Evolutionary conservation across 2,329 filamentous ascomycete genomes (phyloP).

Genomic region (Zalaria obscura): DNA sequence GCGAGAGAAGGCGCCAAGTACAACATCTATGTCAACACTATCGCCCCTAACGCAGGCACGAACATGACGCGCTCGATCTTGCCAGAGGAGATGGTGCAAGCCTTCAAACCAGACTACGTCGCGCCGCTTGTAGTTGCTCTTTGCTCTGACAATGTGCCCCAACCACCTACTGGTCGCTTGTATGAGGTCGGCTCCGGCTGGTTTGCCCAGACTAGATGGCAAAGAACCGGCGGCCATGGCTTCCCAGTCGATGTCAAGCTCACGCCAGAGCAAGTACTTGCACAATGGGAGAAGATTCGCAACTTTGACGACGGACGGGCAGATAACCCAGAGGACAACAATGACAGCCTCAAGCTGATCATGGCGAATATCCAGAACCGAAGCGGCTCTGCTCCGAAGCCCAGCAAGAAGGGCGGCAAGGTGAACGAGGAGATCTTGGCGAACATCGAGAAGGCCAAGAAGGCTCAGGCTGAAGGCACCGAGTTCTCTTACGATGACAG

Average conservation of each 20-base stretch:
- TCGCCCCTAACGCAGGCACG: constrained; percentile 93
- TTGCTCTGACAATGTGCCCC: constrained; percentile 72
- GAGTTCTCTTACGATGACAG: constrained; percentile 73
- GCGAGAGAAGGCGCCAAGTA: constrained; percentile 91
- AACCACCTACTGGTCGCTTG: constrained; percentile 68
- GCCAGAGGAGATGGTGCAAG: constrained; percentile 94
- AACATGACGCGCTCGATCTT: constrained; percentile 88
- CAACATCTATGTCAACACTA: constrained; percentile 97
- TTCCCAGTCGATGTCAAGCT: constrained; percentile 79
- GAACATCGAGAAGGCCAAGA: constrained; percentile 64
- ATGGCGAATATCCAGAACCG: constrained; percentile 79
- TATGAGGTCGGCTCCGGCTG: constrained; percentile 95
- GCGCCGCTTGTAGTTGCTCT: constrained; percentile 83
- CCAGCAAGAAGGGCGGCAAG: constrained; percentile 14
- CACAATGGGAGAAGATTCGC: constrained; percentile 63
- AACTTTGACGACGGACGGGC: constrained; percentile 79
- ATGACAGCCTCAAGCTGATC: constrained; percentile 65
- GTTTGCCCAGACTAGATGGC: constrained; percentile 86
- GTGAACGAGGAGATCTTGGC: constrained; percentile 52
- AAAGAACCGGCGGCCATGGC: constrained; percentile 74
- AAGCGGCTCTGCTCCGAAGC: constrained; percentile 26
- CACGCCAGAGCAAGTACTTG: constrained; percentile 70
- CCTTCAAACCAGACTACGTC: constrained; percentile 98
- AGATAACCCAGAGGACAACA: constrained; percentile 69
- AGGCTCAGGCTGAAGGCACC: constrained; percentile 55